Base-by-base conservation (phyloP, 768 basidiomycete genomes). In the Panaeolus papilionaceus region DNA sequence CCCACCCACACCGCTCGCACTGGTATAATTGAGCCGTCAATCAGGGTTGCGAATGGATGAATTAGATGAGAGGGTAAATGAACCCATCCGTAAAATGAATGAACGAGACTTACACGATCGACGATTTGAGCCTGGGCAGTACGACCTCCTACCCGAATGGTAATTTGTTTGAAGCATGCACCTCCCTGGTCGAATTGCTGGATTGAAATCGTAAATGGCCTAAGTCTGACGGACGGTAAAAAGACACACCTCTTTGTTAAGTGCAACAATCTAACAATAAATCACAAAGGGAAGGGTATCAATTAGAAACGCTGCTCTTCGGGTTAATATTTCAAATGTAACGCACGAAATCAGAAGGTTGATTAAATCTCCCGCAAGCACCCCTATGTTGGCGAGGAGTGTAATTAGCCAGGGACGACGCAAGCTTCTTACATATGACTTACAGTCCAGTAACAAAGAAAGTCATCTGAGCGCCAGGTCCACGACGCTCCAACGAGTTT, bases 141-240 rank as follows among this genome's bases (percentile, higher is more conserved):
- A 74, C 79, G 81, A 68, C 83, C 74, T 66, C 72, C 71, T 77
- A 72, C 69, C 1, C 73, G 76, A 45, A 87, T 82, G 33, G 82
- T 82, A 68, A 87, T 80, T 67, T 71, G 79, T 58, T 83, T 74
- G 70, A 79, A 81, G 70, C 86, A 87, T 67, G 83, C 81, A 12
- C 76, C 67, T 38, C 82, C 83, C 38, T 71, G 75, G 58, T 74
- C 75, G 70, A 75, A 86, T 75, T 85, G 76, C 84, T 85, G 37
- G 23, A 49, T 16, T 18, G 18, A 44, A 3, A 44, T 16, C 5
- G 12, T 44, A 18, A 18, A 16, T 44, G 12, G 42, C 14, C 5
- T 9, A 8, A 40, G 5, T 33, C 33, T 33, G 33, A 33, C 33
- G 33, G 5, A 2, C 2, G 33, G 33, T 33, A 40, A 47, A 33